phyloP scores from a whole-genome alignment of 306 rosid species.

The Cucumis cinereus region DNA sequence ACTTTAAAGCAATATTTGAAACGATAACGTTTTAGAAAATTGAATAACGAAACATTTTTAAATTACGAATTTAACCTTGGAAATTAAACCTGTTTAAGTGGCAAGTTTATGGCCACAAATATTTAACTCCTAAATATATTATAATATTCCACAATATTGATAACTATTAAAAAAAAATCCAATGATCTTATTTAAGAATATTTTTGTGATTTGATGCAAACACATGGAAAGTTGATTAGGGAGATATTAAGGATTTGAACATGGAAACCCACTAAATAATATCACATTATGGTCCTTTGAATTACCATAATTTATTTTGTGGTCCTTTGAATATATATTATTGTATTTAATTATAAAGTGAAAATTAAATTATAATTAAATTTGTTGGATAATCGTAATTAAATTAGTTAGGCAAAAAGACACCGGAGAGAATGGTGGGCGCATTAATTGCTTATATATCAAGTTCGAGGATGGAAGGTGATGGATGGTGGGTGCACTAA shows the following conservation, averaged over 20 bases:
- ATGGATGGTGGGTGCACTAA: constrained; percentile 3
- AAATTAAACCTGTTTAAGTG: too few relatives aligned
- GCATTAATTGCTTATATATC: background rate
- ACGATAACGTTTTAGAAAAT: too few relatives aligned
- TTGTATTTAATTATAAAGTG: background rate
- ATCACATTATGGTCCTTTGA: background rate
- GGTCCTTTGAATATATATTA: background rate
- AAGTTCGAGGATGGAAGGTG: background rate
- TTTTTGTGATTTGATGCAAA: background rate
- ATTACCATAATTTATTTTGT: background rate
- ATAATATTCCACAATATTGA: background rate
- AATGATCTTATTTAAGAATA: background rate
- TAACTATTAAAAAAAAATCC: background rate
- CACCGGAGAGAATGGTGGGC: background rate
- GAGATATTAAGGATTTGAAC: background rate
- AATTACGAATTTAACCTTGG: too few relatives aligned
- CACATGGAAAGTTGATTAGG: background rate
- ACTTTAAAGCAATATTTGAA: too few relatives aligned
- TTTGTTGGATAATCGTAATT: background rate
- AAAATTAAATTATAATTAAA: background rate
- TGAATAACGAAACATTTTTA: too few relatives aligned
- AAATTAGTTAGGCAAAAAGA: background rate
- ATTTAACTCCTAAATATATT: fast-evolving
- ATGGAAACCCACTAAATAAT: background rate
- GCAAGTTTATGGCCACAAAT: too few relatives aligned